A percentile compares a stretch with the other conserved stretches of the same genome.
Conservation (phyloP, 257 asterid species). For the Salvia miltiorrhiza region DNA sequence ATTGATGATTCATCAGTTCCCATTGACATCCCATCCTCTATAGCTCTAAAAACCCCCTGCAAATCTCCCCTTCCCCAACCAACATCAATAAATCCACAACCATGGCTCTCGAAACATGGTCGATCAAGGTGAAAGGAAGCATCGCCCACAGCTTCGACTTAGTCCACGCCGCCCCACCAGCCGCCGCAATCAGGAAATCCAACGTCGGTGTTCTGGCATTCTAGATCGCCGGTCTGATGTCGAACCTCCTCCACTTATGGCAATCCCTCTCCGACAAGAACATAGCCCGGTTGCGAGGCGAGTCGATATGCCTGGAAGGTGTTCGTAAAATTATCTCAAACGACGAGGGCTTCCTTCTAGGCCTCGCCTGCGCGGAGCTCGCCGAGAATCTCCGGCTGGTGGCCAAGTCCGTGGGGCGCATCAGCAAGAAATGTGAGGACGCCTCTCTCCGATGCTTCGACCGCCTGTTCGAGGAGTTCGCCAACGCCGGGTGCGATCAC, state of each 20-base stretch:
- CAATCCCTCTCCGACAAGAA: constrained; percentile 63
- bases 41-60: constrained; percentile 15
- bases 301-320: too few species aligned
- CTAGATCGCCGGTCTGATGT: constrained; percentile 73
- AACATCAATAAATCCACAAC: neutral
- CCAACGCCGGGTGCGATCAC: constrained; percentile 65
- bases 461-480: too few species aligned
- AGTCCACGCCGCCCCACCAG: constrained; percentile 34
- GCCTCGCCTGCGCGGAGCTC: too few species aligned
- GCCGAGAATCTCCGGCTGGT: too few species aligned
- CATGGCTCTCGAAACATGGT: constrained; percentile 74
- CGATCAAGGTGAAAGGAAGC: constrained; percentile 58
- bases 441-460: too few species aligned
- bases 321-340: too few species aligned
- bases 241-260: constrained; percentile 95
- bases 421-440: too few species aligned
- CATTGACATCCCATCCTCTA: too few species aligned
- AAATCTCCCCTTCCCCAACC: neutral
- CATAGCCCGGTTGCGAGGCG: too few species aligned
- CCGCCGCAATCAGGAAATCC: constrained; percentile 48
- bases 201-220: constrained; percentile 74
- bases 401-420: too few species aligned
- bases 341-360: too few species aligned
- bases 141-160: constrained; percentile 50
- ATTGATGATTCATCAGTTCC: neutral